Evolutionary conservation across 2,329 filamentous ascomycete species (phyloP).

Genomic region (Exophiala alcalophila): DNA sequence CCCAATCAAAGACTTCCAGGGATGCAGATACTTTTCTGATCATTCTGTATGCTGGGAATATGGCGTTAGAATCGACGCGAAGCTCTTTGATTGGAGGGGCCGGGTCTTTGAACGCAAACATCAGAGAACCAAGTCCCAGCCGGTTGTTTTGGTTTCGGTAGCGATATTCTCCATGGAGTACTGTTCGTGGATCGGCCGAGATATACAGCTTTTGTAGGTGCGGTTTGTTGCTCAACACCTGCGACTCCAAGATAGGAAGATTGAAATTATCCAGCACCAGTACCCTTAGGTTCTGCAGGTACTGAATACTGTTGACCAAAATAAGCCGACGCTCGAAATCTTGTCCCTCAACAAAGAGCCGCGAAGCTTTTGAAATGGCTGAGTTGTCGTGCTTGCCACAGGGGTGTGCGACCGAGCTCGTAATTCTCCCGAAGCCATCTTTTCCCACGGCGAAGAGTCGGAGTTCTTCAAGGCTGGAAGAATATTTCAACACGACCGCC

Average conservation of each 20-base stretch:
- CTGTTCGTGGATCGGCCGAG: constrained; percentile 20
- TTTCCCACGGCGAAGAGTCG: constrained; percentile 22
- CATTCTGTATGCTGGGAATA: constrained; percentile 7
- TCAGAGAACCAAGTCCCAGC: constrained; percentile 1
- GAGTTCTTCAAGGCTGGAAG: constrained; percentile 20
- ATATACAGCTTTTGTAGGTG: constrained; percentile 19
- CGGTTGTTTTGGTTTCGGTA: neutral
- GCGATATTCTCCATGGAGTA: constrained; percentile 14
- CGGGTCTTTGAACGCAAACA: neutral
- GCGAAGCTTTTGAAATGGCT: neutral
- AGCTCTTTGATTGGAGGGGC: constrained; percentile 19
- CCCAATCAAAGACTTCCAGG: constrained; percentile 16
- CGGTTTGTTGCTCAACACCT: constrained; percentile 24
- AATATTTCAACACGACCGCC: constrained; percentile 8
- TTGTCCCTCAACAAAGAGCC: constrained; percentile 17
- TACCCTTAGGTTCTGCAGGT: constrained; percentile 14
- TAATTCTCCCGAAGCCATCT: constrained; percentile 16
- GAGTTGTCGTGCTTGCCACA: constrained; percentile 20
- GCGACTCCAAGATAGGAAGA: constrained; percentile 15
- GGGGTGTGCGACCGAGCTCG: constrained; percentile 9
- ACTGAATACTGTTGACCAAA: constrained; percentile 14
- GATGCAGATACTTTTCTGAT: constrained; percentile 2
- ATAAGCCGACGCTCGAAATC: constrained; percentile 5
- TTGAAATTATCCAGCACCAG: constrained; percentile 27
- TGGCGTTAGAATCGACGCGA: constrained; percentile 19